These are phyloP conservation scores for Pleurotus tuber-regium DNA, from an alignment of 768 basidiomycete species.

Conservation along the genomic window DNA sequence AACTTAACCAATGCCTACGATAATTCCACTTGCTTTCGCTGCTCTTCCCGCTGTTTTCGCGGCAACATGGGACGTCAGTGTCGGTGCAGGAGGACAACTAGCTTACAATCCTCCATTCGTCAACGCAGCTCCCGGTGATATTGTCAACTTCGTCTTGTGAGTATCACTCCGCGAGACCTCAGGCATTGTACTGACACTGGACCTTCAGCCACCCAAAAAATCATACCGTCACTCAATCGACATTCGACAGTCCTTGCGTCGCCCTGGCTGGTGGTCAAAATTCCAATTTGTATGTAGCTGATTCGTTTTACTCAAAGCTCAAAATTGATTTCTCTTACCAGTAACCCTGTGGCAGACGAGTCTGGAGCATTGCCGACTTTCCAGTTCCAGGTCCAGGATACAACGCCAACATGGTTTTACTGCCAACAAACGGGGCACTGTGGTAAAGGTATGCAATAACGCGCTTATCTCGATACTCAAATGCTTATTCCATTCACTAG, in stretches of 20 bases:
- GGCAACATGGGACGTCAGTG: conserved; percentile 29
- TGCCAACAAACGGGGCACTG: conserved; percentile 57
- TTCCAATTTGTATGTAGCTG: conserved; percentile 35
- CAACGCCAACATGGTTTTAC: conserved; percentile 54
- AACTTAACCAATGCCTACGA: conserved; percentile 9
- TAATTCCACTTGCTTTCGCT: conserved; percentile 20
- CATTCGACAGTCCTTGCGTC: conserved; percentile 38
- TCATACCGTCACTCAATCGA: conserved; percentile 46
- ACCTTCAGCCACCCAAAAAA: conserved; percentile 41
- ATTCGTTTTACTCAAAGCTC: background rate
- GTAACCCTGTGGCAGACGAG: conserved; percentile 39
- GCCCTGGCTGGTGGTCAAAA: conserved; percentile 26
- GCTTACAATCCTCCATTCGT: conserved; percentile 32
- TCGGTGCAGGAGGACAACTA: conserved; percentile 31
- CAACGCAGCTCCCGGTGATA: conserved; percentile 42
- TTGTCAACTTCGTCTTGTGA: conserved; percentile 47
- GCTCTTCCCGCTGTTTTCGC: conserved; percentile 27
- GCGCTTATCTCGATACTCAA: background rate
- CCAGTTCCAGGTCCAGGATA: conserved; percentile 37
- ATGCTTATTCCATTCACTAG: conserved; percentile 18
- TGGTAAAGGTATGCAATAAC: conserved; percentile 27
- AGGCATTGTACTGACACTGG: background rate
- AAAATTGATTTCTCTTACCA: conserved; percentile 11
- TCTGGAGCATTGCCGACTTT: conserved; percentile 35
- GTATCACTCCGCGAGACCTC: conserved; percentile 25